phyloP scores from a whole-genome alignment of 352 stramenopile genomes.

The Globisporangium paddicum region DNA sequence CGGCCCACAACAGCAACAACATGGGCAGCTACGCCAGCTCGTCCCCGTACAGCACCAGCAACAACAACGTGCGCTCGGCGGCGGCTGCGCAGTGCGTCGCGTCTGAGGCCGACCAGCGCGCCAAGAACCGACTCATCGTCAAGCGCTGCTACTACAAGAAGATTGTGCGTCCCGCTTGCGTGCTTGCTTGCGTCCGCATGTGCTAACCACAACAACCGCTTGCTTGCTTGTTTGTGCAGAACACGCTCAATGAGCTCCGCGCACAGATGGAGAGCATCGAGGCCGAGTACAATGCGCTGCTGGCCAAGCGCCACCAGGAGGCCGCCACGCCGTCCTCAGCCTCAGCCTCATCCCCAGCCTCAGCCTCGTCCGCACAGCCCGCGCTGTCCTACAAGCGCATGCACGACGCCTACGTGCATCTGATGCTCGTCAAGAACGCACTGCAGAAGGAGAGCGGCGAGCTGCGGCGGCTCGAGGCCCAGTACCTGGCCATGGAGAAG shows the following conservation, averaged over 20 bases:
- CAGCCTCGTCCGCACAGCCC: not conserved
- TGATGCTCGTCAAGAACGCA: constrained; percentile 42
- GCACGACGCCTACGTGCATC: constrained; percentile 41
- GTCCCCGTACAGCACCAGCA: not conserved
- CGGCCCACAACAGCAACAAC: not conserved
- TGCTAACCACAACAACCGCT: not conserved
- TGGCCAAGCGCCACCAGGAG: constrained; percentile 18
- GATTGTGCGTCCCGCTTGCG: constrained; percentile 45
- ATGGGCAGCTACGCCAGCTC: not conserved
- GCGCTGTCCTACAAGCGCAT: constrained; percentile 11
- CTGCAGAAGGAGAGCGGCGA: constrained; percentile 54
- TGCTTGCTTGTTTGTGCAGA: constrained; percentile 23
- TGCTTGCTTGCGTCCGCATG: not conserved
- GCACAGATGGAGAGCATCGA: constrained; percentile 34
- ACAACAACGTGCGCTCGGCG: constrained; percentile 28
- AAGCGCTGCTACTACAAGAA: constrained; percentile 80
- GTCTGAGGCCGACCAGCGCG: constrained; percentile 49
- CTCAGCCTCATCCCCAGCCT: no score
- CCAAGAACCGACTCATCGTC: constrained; percentile 67
- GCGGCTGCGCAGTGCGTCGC: no score
- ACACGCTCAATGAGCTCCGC: constrained; percentile 53
- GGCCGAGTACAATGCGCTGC: constrained; percentile 29
- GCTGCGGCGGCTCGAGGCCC: constrained; percentile 35
- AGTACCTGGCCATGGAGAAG: constrained; percentile 44
- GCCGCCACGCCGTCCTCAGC: constrained; percentile 31